Conservation (phyloP, 768 basidiomycete species). For the Galerina sulciceps region DNA sequence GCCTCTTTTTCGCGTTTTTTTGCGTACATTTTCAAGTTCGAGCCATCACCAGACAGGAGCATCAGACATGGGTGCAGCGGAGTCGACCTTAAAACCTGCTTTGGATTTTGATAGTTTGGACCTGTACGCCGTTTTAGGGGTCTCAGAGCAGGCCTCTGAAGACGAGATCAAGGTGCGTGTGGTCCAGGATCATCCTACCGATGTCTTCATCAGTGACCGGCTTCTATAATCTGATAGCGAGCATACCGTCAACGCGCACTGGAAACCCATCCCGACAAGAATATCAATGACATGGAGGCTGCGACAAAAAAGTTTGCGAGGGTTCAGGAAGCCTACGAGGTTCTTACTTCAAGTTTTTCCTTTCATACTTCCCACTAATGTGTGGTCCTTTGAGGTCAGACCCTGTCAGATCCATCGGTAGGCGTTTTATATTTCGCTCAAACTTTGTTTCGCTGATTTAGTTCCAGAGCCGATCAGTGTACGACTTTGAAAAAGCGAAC, state of each 20-base stretch:
- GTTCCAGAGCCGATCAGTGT: not conserved
- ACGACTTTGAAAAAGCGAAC: not conserved
- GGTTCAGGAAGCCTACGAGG: conserved; percentile 83
- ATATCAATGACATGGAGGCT: conserved; percentile 65
- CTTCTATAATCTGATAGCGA: conserved; percentile 37
- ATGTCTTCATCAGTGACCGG: not conserved
- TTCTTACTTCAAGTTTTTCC: not conserved
- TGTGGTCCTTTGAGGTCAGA: not conserved
- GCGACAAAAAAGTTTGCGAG: conserved; percentile 71
- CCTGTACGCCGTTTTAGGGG: conserved; percentile 20
- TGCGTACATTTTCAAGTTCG: too few relatives aligned
- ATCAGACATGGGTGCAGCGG: conserved; percentile 2
- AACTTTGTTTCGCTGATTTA: not conserved
- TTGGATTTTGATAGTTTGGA: conserved; percentile 22
- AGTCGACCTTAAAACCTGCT: not conserved
- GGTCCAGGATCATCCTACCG: too few relatives aligned
- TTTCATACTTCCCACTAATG: not conserved
- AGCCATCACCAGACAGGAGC: too few relatives aligned
- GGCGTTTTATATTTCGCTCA: not conserved
- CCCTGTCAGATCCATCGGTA: conserved; percentile 4
- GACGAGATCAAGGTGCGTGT: conserved; percentile 24
- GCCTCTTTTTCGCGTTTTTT: too few relatives aligned
- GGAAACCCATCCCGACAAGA: conserved; percentile 73
- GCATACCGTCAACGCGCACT: conserved; percentile 70
- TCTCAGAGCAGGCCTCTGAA: conserved; percentile 17